Evolutionary conservation across 768 basidiomycete genomes (phyloP).

Genomic region (Mycena venus): DNA sequence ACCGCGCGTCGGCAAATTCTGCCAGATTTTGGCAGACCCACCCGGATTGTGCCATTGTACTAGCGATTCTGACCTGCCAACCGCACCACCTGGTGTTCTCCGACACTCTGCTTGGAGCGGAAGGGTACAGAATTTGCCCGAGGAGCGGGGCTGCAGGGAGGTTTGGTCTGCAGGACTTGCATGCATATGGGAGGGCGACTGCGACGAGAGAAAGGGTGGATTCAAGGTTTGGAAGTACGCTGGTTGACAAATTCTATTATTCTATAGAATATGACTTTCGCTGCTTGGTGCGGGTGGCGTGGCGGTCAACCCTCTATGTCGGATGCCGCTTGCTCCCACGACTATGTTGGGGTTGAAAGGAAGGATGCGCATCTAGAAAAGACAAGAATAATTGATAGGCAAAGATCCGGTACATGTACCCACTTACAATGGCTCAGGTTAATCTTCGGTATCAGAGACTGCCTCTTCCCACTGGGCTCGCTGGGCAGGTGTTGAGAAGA

Average conservation of each 20-base stretch:
- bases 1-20: no score
- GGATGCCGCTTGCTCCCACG: background rate
- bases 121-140: constrained; percentile 61
- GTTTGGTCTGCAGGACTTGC: constrained; percentile 72
- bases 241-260: background rate
- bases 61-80: no score
- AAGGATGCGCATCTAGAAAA: background rate
- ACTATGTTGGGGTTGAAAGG: background rate
- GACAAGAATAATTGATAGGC: background rate
- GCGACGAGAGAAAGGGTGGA: constrained; percentile 72
- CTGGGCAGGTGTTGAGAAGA: background rate
- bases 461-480: constrained; percentile 15
- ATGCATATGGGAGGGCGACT: constrained; percentile 90
- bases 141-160: constrained; percentile 71
- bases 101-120: constrained; percentile 74
- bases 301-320: background rate
- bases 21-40: no score
- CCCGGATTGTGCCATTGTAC: no score
- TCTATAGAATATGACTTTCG: background rate
- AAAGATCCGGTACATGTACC: background rate
- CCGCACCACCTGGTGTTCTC: constrained; percentile 89
- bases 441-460: constrained; percentile 23
- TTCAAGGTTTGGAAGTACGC: constrained; percentile 77
- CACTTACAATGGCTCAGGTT: background rate
- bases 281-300: background rate